phyloP scores from a whole-genome alignment of 257 asterid genomes.

The Oldenlandia corymbosa region DNA sequence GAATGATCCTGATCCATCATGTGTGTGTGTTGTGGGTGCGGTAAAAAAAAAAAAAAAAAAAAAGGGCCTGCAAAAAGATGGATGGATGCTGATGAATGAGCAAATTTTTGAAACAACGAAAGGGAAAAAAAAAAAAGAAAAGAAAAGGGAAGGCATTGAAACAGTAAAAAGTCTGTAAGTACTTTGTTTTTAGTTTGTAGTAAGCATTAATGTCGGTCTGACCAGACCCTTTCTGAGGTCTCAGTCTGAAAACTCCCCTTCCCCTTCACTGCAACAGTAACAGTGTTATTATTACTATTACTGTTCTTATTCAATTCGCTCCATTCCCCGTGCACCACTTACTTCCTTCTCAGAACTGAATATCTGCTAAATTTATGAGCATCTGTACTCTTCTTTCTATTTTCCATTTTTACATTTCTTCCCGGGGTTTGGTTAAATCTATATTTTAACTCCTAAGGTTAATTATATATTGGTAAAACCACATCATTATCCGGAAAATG shows the following conservation, averaged over 20 bases:
- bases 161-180: background rate
- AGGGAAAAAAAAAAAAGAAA: background rate
- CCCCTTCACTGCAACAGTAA: slow-evolving; percentile 15
- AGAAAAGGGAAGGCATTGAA: too few relatives aligned
- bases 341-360: too few relatives aligned
- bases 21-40: slow-evolving; percentile 7
- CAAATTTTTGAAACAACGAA: too few relatives aligned
- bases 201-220: slow-evolving; percentile 12
- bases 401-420: too few relatives aligned
- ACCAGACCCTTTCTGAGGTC: background rate
- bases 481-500: too few relatives aligned
- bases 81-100: slow-evolving; percentile 15
- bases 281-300: background rate
- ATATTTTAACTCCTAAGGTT: too few relatives aligned
- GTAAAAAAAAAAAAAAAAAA: too few relatives aligned
- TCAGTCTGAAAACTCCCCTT: background rate
- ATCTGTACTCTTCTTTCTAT: too few relatives aligned
- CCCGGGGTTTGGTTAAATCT: too few relatives aligned
- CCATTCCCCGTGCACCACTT: slow-evolving; percentile 23
- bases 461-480: too few relatives aligned
- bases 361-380: too few relatives aligned
- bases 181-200: background rate
- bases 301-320: slow-evolving; percentile 4
- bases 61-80: slow-evolving; percentile 19
- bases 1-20: background rate